Conservation (phyloP, 257 asterid species). For the Paraleonurus japonicus region DNA sequence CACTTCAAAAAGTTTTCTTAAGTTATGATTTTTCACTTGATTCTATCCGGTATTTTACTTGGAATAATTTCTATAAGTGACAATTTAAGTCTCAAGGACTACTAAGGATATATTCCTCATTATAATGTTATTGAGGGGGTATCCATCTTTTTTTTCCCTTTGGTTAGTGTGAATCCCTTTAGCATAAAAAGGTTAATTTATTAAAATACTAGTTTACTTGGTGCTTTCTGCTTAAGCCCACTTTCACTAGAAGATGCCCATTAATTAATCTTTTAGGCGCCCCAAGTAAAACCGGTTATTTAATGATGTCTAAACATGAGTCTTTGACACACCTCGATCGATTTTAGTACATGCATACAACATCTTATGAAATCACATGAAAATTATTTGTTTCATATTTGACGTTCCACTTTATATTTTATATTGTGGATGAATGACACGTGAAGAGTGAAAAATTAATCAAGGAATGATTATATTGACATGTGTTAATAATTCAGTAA, state of each 20-base stretch:
- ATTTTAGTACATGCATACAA: not conserved
- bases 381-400: too few relatives aligned
- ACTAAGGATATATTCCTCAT: constrained; percentile 32
- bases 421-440: too few relatives aligned
- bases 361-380: not conserved
- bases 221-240: constrained; percentile 43
- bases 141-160: constrained; percentile 33
- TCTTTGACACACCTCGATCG: constrained; percentile 4
- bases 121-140: constrained; percentile 17
- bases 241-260: constrained; percentile 56
- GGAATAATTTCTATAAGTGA: not conserved
- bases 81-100: not conserved
- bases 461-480: too few relatives aligned
- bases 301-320: not conserved
- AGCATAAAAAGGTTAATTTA: constrained; percentile 42
- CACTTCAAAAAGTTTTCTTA: not conserved
- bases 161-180: constrained; percentile 49
- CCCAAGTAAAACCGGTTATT: not conserved
- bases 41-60: not conserved
- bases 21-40: constrained; percentile 3
- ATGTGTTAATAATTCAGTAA: too few relatives aligned
- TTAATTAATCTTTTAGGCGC: constrained; percentile 30
- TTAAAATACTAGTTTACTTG: constrained; percentile 30
- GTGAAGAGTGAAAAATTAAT: too few relatives aligned
- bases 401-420: too few relatives aligned